Base-by-base conservation (phyloP, 441 rosid genomes). In the Erodium chrysanthum region DNA sequence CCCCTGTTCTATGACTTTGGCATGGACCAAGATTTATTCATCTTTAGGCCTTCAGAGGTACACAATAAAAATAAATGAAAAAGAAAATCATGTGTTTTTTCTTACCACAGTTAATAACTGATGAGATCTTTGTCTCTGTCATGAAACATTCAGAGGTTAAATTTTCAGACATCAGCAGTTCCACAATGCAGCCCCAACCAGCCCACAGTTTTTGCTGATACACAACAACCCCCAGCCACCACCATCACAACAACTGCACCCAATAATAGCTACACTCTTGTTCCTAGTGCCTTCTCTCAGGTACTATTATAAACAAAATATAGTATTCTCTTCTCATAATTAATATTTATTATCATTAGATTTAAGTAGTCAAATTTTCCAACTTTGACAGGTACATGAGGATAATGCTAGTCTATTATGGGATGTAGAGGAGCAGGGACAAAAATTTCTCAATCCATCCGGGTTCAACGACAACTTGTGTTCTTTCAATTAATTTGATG, bases 1-100 rank as follows among this genome's bases (percentile, higher is more conserved):
- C 91, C 93, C 54, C n/a, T 80, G 78, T 77, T 84, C 66, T 86
- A 78, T 83, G 86, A 85, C 72, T 84, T 83, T 67, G 85, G 85
- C 59, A 74, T 79, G 80, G 89, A 86, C 62, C 68, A 76, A 15
- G 85, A 79, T 37, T 76, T 82, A 52, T 73, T 84, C 48, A 78
- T 77, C 73, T 69, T 66, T 48, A 76, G 76, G 76, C 79, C 87
- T 18, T 52, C 59, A 35, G 86, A 83, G 90, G 89, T 85, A 77
- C 14, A 9, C n/a, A 9, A 9, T 17, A 72, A 7, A 37, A n/a
- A n/a, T n/a, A n/a, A 1, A 40, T 40, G 48, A 9, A 40, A 11
- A 37, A 42, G 22, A 17, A 52, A 15, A 17, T 2, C 15, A 60
- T 44, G 5, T 20, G 9, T 52, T 7, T 17, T 52, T 52, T 7